A percentile compares a stretch with the other conserved stretches of the same genome.
phyloP scores from a whole-genome alignment of 1,284 basidiomycete species.

The Sanghuangporus baumii region DNA sequence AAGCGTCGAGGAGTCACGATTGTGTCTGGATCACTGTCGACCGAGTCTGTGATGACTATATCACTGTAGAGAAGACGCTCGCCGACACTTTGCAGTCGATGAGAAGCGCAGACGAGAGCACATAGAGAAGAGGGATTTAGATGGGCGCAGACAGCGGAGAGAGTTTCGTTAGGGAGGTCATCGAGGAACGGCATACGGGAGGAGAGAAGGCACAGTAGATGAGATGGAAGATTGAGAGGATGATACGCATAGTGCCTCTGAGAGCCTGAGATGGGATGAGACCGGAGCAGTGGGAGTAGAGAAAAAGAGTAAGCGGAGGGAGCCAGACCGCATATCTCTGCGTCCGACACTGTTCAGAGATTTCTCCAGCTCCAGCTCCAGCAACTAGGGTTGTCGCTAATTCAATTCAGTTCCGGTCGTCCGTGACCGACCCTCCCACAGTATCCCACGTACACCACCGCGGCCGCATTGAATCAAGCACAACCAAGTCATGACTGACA shows the following conservation, averaged over 20 bases:
- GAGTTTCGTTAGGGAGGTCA: constrained; percentile 53
- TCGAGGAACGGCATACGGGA: not conserved
- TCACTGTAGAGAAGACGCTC: constrained; percentile 53
- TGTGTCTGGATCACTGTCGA: constrained; percentile 27
- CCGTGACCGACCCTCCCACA: not conserved
- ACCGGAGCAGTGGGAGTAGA: not conserved
- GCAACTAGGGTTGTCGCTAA: not conserved
- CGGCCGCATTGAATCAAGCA: too few species aligned
- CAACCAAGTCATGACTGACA: not conserved
- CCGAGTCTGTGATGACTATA: constrained; percentile 39
- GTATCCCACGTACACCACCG: not conserved
- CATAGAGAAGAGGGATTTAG: constrained; percentile 38
- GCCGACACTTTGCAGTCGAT: constrained; percentile 46
- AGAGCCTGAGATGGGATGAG: not conserved
- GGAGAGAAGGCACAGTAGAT: constrained; percentile 13
- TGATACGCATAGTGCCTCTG: not conserved
- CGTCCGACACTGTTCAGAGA: constrained; percentile 16
- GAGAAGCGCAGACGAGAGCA: constrained; percentile 39
- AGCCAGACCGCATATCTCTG: not conserved
- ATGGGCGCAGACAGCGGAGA: constrained; percentile 42
- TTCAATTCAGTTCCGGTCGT: constrained; percentile 1
- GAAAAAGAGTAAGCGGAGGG: not conserved
- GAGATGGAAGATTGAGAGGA: not conserved
- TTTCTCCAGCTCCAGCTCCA: constrained; percentile 12
- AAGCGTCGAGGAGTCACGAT: constrained; percentile 41